Evolutionary conservation across 495 filamentous ascomycete species (phyloP).

Genomic region (Aspergillus kassunensis): DNA sequence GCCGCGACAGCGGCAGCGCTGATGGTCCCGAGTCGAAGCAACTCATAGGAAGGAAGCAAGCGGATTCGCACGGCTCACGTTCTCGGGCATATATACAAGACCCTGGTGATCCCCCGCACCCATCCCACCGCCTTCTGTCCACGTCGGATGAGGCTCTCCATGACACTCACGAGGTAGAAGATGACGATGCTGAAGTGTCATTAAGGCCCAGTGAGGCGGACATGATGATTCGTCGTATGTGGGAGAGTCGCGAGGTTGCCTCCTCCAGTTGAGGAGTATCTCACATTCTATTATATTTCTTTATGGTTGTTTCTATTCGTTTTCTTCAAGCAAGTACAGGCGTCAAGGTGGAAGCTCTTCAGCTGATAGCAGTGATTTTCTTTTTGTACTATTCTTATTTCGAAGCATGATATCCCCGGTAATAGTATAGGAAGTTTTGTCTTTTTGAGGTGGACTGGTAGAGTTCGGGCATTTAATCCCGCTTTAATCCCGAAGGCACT

Average conservation of each 20-base stretch:
- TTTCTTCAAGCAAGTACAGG: background rate
- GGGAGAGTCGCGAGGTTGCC: constrained; percentile 46
- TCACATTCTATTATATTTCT: background rate
- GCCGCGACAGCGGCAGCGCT: constrained; percentile 11
- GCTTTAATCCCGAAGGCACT: constrained; percentile 16
- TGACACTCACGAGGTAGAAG: constrained; percentile 18
- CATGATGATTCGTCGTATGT: constrained; percentile 47
- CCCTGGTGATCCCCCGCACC: constrained; percentile 31
- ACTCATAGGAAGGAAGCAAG: constrained; percentile 16
- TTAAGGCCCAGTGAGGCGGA: constrained; percentile 28
- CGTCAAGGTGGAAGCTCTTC: background rate
- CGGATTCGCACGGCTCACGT: constrained; percentile 22
- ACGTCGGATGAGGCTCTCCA: constrained; percentile 36
- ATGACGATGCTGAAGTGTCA: constrained; percentile 21
- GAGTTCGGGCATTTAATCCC: constrained; percentile 15
- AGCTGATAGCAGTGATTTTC: background rate
- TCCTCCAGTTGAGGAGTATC: constrained; percentile 24
- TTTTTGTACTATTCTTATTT: background rate
- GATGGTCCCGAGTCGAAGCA: constrained; percentile 26
- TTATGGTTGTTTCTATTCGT: background rate
- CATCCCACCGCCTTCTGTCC: constrained; percentile 38
- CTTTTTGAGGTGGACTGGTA: background rate
- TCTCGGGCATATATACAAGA: constrained; percentile 34
- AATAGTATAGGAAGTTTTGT: background rate
- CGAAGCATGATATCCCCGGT: background rate